Evolutionary conservation across 768 basidiomycete genomes (phyloP), one percentile per base, ranked within the genome.

Genomic region (Tylopilus subfusipes): DNA sequence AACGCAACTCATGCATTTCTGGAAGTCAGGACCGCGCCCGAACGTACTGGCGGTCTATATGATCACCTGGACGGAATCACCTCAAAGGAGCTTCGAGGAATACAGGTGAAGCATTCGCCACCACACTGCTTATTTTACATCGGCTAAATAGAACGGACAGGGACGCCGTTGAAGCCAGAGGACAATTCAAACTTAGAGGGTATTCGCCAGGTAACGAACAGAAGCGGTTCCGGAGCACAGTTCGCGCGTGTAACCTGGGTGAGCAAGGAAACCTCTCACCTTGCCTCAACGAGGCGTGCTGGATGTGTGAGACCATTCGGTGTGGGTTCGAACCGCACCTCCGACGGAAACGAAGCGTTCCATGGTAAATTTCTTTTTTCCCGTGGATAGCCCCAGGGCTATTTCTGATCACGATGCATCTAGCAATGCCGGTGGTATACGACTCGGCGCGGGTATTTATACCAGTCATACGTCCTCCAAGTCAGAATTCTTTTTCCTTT

Each of bases 381-480:
- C 19, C 11, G 0, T 33, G 18, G 24, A 29, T 8, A 14, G 18
- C n/a, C 33, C 11, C 5, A 27, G n/a, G 19, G 19, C 19, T 3
- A 11, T 18, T 57, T 53, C 63, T 63, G 54, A 63, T 42, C 0
- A 6, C 4, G 9, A 19, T 6, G 13, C 2, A 4, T 34, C 29
- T 27, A 66, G 63, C 34, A n/a, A 53, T n/a, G 55, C 44, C 2
- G 1, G 5, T 10, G 66, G 66, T 3, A 58, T 66, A 9, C 57
- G 65, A 42, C 61, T 67, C 3, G 67, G 67, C 1, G 64, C 64
- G 12, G 66, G 66, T 22, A 56, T 67, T 21, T 68, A 67, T 27
- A 62, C 66, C 3, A 66, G 52, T 14, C 39, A 38, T 8, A 22
- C 56, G 1, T 64, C 67, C 29, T 64, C 64, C 36, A 68, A 67